phyloP scores from a whole-genome alignment of 148 eudicot species.

The Fagopyrum esculentum region DNA sequence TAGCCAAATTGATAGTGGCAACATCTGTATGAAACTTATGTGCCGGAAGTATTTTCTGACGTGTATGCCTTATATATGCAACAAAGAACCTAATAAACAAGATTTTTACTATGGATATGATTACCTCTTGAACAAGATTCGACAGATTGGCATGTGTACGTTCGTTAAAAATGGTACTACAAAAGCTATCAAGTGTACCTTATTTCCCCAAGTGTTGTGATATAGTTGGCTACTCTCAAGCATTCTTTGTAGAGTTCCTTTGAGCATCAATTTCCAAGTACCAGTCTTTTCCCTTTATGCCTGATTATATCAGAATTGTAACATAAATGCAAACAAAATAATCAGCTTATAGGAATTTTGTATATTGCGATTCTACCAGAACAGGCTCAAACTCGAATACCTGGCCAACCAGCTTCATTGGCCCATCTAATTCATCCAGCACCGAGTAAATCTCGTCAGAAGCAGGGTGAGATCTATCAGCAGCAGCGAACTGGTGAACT shows the following conservation, averaged over 20 bases:
- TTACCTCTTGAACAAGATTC: background rate
- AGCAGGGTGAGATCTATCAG: constrained; percentile 30
- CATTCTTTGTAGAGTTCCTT: background rate
- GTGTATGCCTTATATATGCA: background rate
- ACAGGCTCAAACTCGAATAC: constrained; percentile 6
- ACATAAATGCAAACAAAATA: background rate
- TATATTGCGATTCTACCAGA: background rate
- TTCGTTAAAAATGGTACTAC: background rate
- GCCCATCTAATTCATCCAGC: constrained; percentile 25
- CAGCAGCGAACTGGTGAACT: constrained; percentile 37
- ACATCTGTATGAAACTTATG: constrained; percentile 1
- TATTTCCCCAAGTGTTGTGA: background rate
- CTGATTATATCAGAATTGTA: background rate
- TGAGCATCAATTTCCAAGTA: background rate
- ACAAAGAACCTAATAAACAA: background rate
- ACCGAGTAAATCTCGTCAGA: constrained; percentile 16
- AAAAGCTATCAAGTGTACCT: background rate
- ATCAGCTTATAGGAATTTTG: background rate
- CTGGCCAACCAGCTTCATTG: constrained; percentile 18
- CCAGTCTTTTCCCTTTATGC: background rate
- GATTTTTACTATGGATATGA: background rate
- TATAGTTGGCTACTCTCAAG: background rate
- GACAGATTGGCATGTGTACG: background rate
- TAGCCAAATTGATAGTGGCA: constrained; percentile 3
- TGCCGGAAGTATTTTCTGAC: background rate